phyloP scores from a whole-genome alignment of 2,329 filamentous ascomycete genomes.

The Fusarium sarcochroum region DNA sequence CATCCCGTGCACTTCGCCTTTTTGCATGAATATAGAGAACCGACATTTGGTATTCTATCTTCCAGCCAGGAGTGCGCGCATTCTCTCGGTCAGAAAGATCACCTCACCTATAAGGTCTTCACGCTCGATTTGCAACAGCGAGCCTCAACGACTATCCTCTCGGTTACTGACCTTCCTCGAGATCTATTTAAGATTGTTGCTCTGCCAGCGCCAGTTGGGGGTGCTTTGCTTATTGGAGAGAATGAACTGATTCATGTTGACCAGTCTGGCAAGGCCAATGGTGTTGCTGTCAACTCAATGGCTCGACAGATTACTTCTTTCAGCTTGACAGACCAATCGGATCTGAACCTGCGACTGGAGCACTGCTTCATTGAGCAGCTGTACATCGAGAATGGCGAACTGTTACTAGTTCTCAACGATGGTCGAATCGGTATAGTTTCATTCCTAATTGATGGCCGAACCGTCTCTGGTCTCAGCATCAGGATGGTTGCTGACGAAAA shows the following conservation, averaged over 20 bases:
- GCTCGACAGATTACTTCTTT: constrained; percentile 87
- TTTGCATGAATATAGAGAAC: constrained; percentile 95
- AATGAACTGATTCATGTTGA: constrained; percentile 97
- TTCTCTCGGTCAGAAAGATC: constrained; percentile 86
- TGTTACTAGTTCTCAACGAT: constrained; percentile 84
- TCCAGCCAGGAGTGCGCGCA: constrained; percentile 80
- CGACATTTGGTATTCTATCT: constrained; percentile 94
- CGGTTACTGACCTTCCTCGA: constrained; percentile 86
- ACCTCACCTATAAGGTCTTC: constrained; percentile 92
- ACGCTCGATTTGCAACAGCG: constrained; percentile 94
- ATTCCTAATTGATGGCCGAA: constrained; percentile 91
- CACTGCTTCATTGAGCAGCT: constrained; percentile 83
- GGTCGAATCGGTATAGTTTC: constrained; percentile 82
- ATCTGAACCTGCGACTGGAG: constrained; percentile 84
- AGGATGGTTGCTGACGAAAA: constrained; percentile 73
- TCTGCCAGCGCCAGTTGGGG: constrained; percentile 87
- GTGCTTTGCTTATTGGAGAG: constrained; percentile 85
- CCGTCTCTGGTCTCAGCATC: constrained; percentile 88
- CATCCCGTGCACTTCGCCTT: constrained; percentile 94
- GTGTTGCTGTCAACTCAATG: constrained; percentile 93
- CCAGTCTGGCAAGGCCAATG: constrained; percentile 93
- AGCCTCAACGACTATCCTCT: constrained; percentile 92
- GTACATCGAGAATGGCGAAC: constrained; percentile 81
- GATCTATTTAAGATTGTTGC: constrained; percentile 88
- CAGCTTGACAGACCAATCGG: constrained; percentile 86